Conservation (phyloP, 805 yeast species). For the Lipomyces orientalis region DNA sequence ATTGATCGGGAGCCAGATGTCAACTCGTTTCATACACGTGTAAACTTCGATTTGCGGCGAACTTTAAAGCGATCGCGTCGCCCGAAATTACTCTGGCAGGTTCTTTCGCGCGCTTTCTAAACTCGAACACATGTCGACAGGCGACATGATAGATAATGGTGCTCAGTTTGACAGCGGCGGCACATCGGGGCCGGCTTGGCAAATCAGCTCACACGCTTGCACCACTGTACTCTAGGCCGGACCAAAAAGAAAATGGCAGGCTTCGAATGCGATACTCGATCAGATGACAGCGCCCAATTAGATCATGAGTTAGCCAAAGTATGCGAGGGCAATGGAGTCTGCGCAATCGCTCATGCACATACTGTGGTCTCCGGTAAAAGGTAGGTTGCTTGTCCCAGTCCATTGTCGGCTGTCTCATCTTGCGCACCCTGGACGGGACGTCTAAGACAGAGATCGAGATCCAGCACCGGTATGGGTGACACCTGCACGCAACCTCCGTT, state of each 20-base stretch:
- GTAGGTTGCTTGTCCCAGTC: background rate
- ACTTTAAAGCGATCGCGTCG: background rate
- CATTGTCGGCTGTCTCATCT: background rate
- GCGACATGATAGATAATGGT: background rate
- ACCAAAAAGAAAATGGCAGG: background rate
- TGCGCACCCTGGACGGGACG: background rate
- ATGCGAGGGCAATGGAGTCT: background rate
- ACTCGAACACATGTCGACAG: too few relatives aligned
- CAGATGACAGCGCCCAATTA: background rate
- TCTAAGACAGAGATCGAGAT: constrained; percentile 1
- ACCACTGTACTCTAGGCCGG: background rate
- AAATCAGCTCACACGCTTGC: too few relatives aligned
- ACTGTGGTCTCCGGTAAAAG: too few relatives aligned
- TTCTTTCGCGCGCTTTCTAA: too few relatives aligned
- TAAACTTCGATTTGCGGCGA: background rate
- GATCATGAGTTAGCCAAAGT: background rate
- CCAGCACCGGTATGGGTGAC: background rate
- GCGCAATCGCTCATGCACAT: background rate
- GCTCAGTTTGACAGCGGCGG: background rate
- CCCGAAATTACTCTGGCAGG: too few relatives aligned
- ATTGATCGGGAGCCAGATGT: background rate
- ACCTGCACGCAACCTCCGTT: background rate
- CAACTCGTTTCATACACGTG: background rate
- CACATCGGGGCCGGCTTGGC: background rate
- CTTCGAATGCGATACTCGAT: background rate